Evolutionary conservation across 2,329 filamentous ascomycete genomes (phyloP), one percentile per base, ranked within the genome.

Genomic region (Phaeosphaeriaceae sp.): DNA sequence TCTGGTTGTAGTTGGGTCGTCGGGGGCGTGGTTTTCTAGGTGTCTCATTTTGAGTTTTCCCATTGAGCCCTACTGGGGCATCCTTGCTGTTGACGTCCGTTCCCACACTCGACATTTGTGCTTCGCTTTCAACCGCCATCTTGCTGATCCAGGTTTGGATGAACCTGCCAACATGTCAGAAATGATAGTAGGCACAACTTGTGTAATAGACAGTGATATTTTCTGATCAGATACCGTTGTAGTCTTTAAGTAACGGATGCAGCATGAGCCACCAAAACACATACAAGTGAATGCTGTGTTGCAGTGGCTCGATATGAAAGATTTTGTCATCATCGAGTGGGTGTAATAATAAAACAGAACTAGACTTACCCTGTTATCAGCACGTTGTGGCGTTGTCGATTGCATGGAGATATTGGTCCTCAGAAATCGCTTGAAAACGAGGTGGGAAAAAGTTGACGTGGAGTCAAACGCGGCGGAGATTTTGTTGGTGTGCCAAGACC

Each of bases 1-100:
- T 87, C 70, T 92, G 80, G 71, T 67, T 86, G 70, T 85, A 87
- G 63, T 87, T 87, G 43, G 87, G 77, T 50, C 67, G 58, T 46
- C 58, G 67, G 48, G 56, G 63, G 38, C 68, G 66, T 39, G 66
- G 63, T 43, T 63, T 68, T 51, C 50, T 63, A 44, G 56, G 51
- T 36, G 46, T 48, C 44, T 50, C 49, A 50, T 59, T 56, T 54
- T 58, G 36, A 39, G 49, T 40, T 48, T 56, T 58, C 9, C 58
- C 54, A 46, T 49, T 52, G 29, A 36, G 41, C 16, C 54, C 46
- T 17, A 40, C 40, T 16, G 47, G 36, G 32, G 45, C 11, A 26
- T 26, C 3, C 11, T 26, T 39, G 39, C 47, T 44, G 33, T 43
- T 50, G 20, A 52, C 37, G n/a, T 47, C 43, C 37, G 42, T 23